These are phyloP conservation scores for Xerocomus spinulosus DNA, from an alignment of 768 basidiomycete genomes.

Conservation along the genomic window DNA sequence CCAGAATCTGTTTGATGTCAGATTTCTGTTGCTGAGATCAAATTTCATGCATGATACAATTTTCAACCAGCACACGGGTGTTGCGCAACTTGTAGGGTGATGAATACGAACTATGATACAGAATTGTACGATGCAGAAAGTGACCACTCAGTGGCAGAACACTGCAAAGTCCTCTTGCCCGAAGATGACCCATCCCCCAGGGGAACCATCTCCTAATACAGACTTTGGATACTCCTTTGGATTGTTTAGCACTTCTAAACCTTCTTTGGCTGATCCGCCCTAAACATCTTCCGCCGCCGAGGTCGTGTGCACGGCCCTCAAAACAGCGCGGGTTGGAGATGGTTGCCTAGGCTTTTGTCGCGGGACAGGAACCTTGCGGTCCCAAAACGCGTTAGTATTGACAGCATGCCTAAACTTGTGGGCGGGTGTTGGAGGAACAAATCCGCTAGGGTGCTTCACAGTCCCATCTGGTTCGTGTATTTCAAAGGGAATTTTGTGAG, in stretches of 20 bases:
- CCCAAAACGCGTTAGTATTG: slow-evolving; percentile 9
- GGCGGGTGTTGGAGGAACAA: slow-evolving; percentile 39
- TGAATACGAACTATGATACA: too few relatives aligned
- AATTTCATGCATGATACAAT: too few relatives aligned
- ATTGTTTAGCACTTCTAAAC: background rate
- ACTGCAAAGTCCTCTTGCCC: background rate
- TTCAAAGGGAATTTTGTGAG: slow-evolving; percentile 42
- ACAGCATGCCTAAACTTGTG: slow-evolving; percentile 31
- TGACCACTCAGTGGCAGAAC: background rate
- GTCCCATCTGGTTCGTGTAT: slow-evolving; percentile 35
- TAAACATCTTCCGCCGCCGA: slow-evolving; percentile 1
- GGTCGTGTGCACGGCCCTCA: slow-evolving; percentile 24
- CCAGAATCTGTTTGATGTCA: too few relatives aligned
- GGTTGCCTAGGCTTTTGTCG: slow-evolving; percentile 9
- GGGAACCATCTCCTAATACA: too few relatives aligned
- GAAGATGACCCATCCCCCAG: too few relatives aligned
- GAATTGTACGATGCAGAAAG: too few relatives aligned
- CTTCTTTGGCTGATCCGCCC: slow-evolving; percentile 13
- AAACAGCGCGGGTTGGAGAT: slow-evolving; percentile 10
- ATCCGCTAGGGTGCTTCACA: slow-evolving; percentile 39
- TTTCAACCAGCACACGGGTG: too few relatives aligned
- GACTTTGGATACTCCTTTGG: too few relatives aligned
- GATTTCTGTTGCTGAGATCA: too few relatives aligned
- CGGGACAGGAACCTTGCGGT: slow-evolving; percentile 13
- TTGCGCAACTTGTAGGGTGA: too few relatives aligned